These are phyloP conservation scores for Arthrobotrys megalospora DNA, from an alignment of 2,329 filamentous ascomycete genomes.

Conservation along the genomic window DNA sequence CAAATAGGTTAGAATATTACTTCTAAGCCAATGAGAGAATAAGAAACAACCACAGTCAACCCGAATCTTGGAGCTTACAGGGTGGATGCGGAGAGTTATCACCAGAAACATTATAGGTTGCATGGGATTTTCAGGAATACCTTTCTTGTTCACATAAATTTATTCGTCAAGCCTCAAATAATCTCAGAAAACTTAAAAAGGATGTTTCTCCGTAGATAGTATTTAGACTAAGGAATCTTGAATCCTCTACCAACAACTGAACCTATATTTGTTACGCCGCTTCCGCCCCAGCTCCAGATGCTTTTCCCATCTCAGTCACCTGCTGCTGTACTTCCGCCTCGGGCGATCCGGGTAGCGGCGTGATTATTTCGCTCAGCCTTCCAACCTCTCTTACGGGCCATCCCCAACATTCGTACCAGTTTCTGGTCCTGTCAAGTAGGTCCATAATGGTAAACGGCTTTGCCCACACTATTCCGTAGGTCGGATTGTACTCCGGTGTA, in stretches of 20 bases:
- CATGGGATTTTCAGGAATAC: too few species aligned
- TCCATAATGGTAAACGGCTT: neutral
- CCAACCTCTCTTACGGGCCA: neutral
- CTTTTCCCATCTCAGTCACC: neutral
- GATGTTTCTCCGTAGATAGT: too few species aligned
- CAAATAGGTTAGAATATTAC: neutral
- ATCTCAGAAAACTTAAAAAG: too few species aligned
- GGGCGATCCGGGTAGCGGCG: conserved; percentile 9
- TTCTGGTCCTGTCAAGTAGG: conserved; percentile 12
- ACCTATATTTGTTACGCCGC: neutral
- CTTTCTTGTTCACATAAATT: too few species aligned
- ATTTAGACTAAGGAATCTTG: too few species aligned
- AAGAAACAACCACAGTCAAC: conserved; percentile 1
- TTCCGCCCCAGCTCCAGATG: neutral
- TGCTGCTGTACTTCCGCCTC: neutral
- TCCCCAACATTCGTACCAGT: conserved; percentile 36
- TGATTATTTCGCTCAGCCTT: neutral
- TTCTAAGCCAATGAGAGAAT: neutral
- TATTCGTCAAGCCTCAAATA: too few species aligned
- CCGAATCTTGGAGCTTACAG: too few species aligned
- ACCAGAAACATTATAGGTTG: too few species aligned
- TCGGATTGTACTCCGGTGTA: neutral
- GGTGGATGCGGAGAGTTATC: too few species aligned
- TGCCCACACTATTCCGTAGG: neutral
- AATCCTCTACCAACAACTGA: too few species aligned